Evolutionary conservation across 2,329 filamentous ascomycete species (phyloP).

Genomic region (Colletotrichum filicis): DNA sequence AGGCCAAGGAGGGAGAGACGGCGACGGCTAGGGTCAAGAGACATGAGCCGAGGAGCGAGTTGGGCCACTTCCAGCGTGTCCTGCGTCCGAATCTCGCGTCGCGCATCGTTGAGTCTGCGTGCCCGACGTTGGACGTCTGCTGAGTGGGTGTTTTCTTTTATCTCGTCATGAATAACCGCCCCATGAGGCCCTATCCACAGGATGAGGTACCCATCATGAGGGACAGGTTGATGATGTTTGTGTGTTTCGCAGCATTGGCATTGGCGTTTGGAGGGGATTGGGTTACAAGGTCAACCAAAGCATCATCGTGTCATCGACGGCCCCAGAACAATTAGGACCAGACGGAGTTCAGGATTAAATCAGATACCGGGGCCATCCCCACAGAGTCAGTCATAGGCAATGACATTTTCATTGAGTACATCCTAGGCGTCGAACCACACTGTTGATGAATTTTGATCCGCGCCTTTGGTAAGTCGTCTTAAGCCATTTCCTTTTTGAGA

Average conservation of each 20-base stretch:
- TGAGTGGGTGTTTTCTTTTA: not conserved
- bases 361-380: slow-evolving; percentile 3
- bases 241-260: slow-evolving; percentile 23
- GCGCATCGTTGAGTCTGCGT: not conserved
- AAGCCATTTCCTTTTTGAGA: no score
- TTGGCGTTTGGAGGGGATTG: slow-evolving; percentile 19
- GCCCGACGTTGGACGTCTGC: slow-evolving; percentile 22
- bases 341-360: slow-evolving; percentile 14
- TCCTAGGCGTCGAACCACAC: no score
- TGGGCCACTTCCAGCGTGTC: not conserved
- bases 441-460: not conserved
- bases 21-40: slow-evolving; percentile 14
- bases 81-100: not conserved
- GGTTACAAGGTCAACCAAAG: not conserved
- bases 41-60: not conserved
- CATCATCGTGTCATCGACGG: not conserved
- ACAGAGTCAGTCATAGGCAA: not conserved
- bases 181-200: not conserved
- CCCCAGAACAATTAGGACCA: not conserved
- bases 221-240: not conserved
- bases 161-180: not conserved
- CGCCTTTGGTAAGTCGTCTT: no score
- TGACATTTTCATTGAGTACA: not conserved
- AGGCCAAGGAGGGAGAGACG: not conserved
- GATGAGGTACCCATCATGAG: not conserved